Conservation (phyloP, 352 stramenopile genomes). For the Globisporangium carolinianum region DNA sequence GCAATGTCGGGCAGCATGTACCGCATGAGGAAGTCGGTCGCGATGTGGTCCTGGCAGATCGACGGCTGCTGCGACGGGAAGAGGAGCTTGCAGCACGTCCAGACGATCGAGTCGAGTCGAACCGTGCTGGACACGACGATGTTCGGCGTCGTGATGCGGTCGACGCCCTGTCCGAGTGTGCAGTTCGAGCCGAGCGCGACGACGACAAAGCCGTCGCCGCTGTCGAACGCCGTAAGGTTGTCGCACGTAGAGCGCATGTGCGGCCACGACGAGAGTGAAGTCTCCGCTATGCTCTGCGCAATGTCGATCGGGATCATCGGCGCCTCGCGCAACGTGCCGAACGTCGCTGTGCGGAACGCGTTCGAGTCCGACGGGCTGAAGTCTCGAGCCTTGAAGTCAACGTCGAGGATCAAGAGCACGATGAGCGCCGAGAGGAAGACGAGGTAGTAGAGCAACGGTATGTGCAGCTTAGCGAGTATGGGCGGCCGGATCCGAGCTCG, state of each 20-base stretch:
- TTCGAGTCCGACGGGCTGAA: constrained; percentile 4
- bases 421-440: constrained; percentile 1
- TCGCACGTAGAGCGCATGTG: constrained; percentile 15
- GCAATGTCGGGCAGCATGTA: constrained; percentile 14
- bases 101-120: constrained; percentile 17
- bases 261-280: constrained; percentile 10
- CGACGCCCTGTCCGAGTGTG: constrained; percentile 5
- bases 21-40: constrained; percentile 13
- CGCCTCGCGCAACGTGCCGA: constrained; percentile 1
- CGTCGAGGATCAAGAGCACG: constrained; percentile 6
- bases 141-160: constrained; percentile 4
- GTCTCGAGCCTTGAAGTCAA: constrained; percentile 7
- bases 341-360: constrained; percentile 7
- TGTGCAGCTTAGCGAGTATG: constrained; percentile 2
- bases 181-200: constrained; percentile 15
- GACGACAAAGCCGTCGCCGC: constrained; percentile 10
- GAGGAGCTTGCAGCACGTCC: constrained; percentile 18
- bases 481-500: neutral
- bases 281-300: neutral
- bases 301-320: neutral
- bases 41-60: constrained; percentile 17
- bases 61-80: constrained; percentile 14
- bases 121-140: constrained; percentile 15
- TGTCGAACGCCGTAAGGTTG: constrained; percentile 14
- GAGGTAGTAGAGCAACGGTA: constrained; percentile 3